phyloP scores from a whole-genome alignment of 75 land plant genomes.

The Cupressus sempervirens region DNA sequence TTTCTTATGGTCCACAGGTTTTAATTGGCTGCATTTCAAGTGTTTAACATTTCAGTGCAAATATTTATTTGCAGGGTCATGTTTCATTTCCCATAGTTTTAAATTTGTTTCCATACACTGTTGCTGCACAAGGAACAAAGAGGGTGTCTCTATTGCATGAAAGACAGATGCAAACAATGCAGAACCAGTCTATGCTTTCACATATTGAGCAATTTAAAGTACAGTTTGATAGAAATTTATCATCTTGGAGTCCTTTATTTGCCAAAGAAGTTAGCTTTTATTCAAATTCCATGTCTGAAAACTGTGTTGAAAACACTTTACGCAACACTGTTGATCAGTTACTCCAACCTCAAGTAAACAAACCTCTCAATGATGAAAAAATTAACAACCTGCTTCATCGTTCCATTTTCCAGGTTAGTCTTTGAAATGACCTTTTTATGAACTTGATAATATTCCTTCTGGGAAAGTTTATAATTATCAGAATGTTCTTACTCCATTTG shows the following conservation, averaged over 20 bases:
- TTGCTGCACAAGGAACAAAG: conserved; percentile 24
- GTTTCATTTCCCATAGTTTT: conserved; percentile 57
- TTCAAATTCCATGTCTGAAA: background rate
- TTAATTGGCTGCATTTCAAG: background rate
- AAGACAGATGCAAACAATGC: conserved; percentile 7
- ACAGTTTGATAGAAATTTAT: conserved; percentile 3
- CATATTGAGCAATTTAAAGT: conserved; percentile 13
- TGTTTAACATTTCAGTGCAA: background rate
- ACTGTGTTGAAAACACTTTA: background rate
- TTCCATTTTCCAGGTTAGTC: background rate
- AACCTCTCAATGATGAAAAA: background rate
- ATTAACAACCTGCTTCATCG: too few relatives aligned
- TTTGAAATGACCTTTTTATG: background rate
- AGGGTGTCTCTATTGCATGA: conserved; percentile 14
- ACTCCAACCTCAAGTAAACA: conserved; percentile 4
- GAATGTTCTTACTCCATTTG: background rate
- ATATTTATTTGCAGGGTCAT: conserved; percentile 63
- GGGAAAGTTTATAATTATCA: background rate
- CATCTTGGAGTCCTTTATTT: conserved; percentile 8
- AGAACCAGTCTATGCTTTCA: conserved; percentile 12
- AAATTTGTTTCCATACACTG: conserved; percentile 60
- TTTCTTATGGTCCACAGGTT: background rate
- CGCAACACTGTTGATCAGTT: background rate
- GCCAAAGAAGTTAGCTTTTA: background rate
- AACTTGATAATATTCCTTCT: background rate